phyloP scores from a whole-genome alignment of 768 basidiomycete genomes.

The Tylopilus sp. region DNA sequence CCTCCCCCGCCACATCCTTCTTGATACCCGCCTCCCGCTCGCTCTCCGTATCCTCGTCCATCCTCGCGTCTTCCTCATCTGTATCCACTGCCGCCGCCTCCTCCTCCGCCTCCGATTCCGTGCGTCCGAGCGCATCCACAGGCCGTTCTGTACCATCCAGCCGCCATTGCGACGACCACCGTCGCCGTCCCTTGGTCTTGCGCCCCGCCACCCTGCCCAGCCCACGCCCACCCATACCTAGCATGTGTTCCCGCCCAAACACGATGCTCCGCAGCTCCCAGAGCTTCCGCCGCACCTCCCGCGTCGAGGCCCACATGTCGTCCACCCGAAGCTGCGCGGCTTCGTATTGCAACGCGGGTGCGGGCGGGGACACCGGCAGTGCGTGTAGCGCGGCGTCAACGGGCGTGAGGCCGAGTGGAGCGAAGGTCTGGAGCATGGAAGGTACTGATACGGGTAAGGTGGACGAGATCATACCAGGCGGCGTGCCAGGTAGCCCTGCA shows the following conservation, averaged over 20 bases:
- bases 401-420: slow-evolving; percentile 21
- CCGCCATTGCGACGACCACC: slow-evolving; percentile 51
- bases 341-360: slow-evolving; percentile 60
- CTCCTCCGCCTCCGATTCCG: slow-evolving; percentile 75
- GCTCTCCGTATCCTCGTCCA: slow-evolving; percentile 28
- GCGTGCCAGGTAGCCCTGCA: background rate
- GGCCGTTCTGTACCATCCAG: slow-evolving; percentile 58
- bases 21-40: slow-evolving; percentile 25
- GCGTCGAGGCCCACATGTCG: slow-evolving; percentile 65
- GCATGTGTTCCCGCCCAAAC: slow-evolving; percentile 57
- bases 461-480: background rate
- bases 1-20: slow-evolving; percentile 11
- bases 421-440: slow-evolving; percentile 2
- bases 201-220: slow-evolving; percentile 46
- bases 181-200: slow-evolving; percentile 53
- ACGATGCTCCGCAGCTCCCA: slow-evolving; percentile 63
- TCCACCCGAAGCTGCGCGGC: slow-evolving; percentile 62
- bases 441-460: slow-evolving; percentile 1
- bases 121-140: slow-evolving; percentile 67
- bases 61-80: slow-evolving; percentile 30
- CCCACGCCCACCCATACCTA: slow-evolving; percentile 30
- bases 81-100: slow-evolving; percentile 43
- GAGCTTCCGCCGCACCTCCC: slow-evolving; percentile 57
- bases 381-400: slow-evolving; percentile 33
- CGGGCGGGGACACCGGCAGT: slow-evolving; percentile 22